Conservation (phyloP, 192 early-diverging fungal genomes). For the Gaertneriomyces semiglobifer region DNA sequence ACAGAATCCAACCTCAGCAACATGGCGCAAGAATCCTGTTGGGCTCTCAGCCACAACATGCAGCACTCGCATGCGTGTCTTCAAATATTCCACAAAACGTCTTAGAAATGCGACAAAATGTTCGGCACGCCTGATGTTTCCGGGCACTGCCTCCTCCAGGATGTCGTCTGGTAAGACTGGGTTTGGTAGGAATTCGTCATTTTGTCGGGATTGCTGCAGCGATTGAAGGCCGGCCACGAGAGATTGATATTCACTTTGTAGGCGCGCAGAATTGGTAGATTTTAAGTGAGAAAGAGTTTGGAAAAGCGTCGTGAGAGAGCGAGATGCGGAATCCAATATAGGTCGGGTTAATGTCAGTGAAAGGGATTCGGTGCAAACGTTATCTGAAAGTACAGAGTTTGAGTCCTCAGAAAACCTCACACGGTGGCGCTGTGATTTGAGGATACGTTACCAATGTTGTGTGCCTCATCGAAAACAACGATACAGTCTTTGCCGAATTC, state of each 20-base stretch:
- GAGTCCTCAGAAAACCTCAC: neutral
- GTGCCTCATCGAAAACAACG: slow-evolving; percentile 99
- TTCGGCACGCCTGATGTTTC: slow-evolving; percentile 95
- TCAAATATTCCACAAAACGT: slow-evolving; percentile 96
- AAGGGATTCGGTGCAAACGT: slow-evolving; percentile 96
- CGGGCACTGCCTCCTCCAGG: slow-evolving; percentile 88
- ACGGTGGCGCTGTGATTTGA: too few species aligned
- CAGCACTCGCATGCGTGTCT: slow-evolving; percentile 92
- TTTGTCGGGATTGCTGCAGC: slow-evolving; percentile 68
- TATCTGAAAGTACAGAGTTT: slow-evolving; percentile 58
- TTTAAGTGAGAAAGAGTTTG: slow-evolving; percentile 51
- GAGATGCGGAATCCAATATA: slow-evolving; percentile 68
- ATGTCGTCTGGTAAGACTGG: slow-evolving; percentile 95
- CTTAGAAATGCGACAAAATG: slow-evolving; percentile 97
- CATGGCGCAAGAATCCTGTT: slow-evolving; percentile 85
- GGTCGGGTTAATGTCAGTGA: slow-evolving; percentile 91
- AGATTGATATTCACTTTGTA: slow-evolving; percentile 84
- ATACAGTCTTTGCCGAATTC: slow-evolving; percentile 92
- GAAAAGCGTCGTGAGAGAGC: neutral
- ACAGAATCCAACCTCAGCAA: slow-evolving; percentile 92
- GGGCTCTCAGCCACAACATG: slow-evolving; percentile 98
- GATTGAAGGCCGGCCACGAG: slow-evolving; percentile 86
- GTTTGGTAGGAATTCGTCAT: slow-evolving; percentile 87
- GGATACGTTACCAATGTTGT: slow-evolving; percentile 81
- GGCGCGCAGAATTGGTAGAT: slow-evolving; percentile 77